These are phyloP conservation scores for Protomyces arabidopsidicola DNA, from an alignment of 1,139 yeast species.

Conservation along the genomic window DNA sequence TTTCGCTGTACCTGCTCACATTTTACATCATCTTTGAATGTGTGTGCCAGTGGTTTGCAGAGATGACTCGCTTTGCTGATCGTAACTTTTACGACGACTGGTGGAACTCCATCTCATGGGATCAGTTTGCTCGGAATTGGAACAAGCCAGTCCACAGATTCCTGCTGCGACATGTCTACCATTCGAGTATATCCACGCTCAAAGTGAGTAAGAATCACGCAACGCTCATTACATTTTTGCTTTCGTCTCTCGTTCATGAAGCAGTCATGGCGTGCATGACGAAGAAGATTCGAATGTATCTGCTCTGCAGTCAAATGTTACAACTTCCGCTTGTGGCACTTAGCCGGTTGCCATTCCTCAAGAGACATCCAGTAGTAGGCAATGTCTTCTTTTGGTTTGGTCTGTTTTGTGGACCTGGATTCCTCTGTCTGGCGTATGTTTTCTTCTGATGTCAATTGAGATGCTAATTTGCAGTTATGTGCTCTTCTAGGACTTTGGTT, in stretches of 20 bases:
- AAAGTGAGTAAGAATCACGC: slow-evolving; percentile 63
- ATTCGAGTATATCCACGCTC: slow-evolving; percentile 76
- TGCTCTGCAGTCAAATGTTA: slow-evolving; percentile 74
- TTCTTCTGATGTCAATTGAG: slow-evolving; percentile 49
- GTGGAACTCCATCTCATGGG: slow-evolving; percentile 97
- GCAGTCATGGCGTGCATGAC: slow-evolving; percentile 87
- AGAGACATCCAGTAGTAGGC: slow-evolving; percentile 61
- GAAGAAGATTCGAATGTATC: slow-evolving; percentile 70
- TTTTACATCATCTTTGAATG: slow-evolving; percentile 94
- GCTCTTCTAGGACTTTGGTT: too few relatives aligned
- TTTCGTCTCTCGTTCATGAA: slow-evolving; percentile 83
- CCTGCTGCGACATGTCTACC: slow-evolving; percentile 86
- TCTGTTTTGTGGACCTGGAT: slow-evolving; percentile 81
- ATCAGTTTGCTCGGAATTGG: slow-evolving; percentile 91
- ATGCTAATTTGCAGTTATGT: too few relatives aligned
- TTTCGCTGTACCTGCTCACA: slow-evolving; percentile 62
- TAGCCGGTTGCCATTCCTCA: slow-evolving; percentile 46
- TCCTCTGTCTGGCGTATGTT: slow-evolving; percentile 78
- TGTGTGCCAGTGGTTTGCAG: slow-evolving; percentile 84
- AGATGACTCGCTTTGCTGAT: slow-evolving; percentile 58
- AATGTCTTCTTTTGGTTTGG: slow-evolving; percentile 90
- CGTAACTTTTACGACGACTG: slow-evolving; percentile 73
- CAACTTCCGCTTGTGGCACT: slow-evolving; percentile 49
- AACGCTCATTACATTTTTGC: slow-evolving; percentile 69
- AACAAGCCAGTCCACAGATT: slow-evolving; percentile 92